phyloP scores from a whole-genome alignment of 495 filamentous ascomycete species.

The Hypoxylon lienhwacheense region DNA sequence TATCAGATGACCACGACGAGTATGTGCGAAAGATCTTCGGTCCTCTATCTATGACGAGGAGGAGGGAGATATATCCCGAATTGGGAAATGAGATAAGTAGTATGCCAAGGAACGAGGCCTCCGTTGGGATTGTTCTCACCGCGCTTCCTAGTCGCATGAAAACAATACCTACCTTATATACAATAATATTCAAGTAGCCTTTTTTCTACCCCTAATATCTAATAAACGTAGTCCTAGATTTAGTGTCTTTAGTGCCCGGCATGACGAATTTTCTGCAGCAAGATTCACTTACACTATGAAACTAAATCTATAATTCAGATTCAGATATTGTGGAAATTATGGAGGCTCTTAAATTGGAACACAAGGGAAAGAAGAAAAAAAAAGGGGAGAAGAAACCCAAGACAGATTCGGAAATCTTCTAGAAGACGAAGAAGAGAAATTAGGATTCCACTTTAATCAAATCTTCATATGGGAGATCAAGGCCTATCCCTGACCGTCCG shows the following conservation, averaged over 20 bases:
- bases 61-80: slow-evolving; percentile 14
- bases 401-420: slow-evolving; percentile 28
- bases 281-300: slow-evolving; percentile 18
- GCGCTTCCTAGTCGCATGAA: too few species aligned
- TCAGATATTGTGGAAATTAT: slow-evolving; percentile 22
- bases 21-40: slow-evolving; percentile 7
- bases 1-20: slow-evolving; percentile 11
- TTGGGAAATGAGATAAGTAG: slow-evolving; percentile 16
- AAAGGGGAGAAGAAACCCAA: slow-evolving; percentile 18
- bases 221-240: too few species aligned
- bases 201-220: too few species aligned
- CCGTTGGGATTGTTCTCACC: too few species aligned
- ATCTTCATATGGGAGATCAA: slow-evolving; percentile 24
- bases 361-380: slow-evolving; percentile 20
- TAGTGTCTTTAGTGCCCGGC: too few species aligned
- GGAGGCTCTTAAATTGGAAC: slow-evolving; percentile 1
- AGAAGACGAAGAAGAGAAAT: slow-evolving; percentile 29
- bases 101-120: slow-evolving; percentile 13
- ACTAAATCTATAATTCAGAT: slow-evolving; percentile 27
- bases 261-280: slow-evolving; percentile 5
- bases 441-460: slow-evolving; percentile 34
- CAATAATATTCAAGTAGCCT: too few species aligned
- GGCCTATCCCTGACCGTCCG: slow-evolving; percentile 21
- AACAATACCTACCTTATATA: too few species aligned
- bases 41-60: slow-evolving; percentile 7